These are phyloP conservation scores for Mollisia scopiformis DNA, from an alignment of 2,329 filamentous ascomycete species.

Conservation along the genomic window DNA sequence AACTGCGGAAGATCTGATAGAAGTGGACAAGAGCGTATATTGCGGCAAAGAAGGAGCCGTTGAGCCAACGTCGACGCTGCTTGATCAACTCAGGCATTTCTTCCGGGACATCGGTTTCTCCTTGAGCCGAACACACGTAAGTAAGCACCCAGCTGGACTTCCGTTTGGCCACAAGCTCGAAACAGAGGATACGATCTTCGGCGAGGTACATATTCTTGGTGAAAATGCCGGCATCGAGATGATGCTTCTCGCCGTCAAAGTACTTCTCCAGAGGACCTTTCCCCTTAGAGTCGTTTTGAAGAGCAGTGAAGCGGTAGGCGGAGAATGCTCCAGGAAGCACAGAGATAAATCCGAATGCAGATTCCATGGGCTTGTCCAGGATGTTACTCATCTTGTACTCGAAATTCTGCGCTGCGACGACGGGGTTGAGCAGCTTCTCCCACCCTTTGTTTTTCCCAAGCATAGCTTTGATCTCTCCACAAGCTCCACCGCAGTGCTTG, in stretches of 20 bases:
- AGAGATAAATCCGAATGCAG: constrained; percentile 30
- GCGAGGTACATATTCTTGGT: constrained; percentile 70
- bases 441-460: constrained; percentile 39
- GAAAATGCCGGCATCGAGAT: constrained; percentile 60
- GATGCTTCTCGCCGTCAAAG: constrained; percentile 73
- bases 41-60: constrained; percentile 74
- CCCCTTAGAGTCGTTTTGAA: constrained; percentile 70
- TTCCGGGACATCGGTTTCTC: constrained; percentile 74
- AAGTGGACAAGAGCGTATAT: constrained; percentile 74
- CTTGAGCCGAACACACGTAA: constrained; percentile 71
- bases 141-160: constrained; percentile 73
- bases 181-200: constrained; percentile 62
- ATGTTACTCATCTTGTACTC: constrained; percentile 34
- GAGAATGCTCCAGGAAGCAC: constrained; percentile 64
- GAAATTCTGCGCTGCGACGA: constrained; percentile 32
- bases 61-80: constrained; percentile 72
- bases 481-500: constrained; percentile 26
- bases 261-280: constrained; percentile 74
- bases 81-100: constrained; percentile 72
- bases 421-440: constrained; percentile 27
- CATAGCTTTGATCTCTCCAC: constrained; percentile 32
- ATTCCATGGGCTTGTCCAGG: constrained; percentile 32
- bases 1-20: constrained; percentile 69
- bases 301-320: constrained; percentile 70
- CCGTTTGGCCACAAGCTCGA: constrained; percentile 71